A percentile compares a stretch with the other conserved stretches of the same genome.
Evolutionary conservation across 208 protist genomes (phyloP).

Genomic region (Polymyxa betae): DNA sequence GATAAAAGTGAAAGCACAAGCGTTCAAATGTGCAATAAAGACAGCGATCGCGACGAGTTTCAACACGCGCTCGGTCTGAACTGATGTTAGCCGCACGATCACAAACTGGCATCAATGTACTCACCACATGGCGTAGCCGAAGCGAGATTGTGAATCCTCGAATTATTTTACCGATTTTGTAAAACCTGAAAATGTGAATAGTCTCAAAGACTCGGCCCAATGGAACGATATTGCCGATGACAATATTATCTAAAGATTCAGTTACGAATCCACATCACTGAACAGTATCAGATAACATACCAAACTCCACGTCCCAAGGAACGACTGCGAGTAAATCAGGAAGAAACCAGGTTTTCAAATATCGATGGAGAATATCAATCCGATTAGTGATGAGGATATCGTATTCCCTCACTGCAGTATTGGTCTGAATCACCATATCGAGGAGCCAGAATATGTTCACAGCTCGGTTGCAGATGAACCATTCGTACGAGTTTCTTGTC

Average conservation of each 20-base stretch:
- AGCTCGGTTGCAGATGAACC: not conserved
- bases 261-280: not conserved
- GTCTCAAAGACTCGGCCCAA: not conserved
- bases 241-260: too few species aligned
- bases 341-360: not conserved
- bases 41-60: not conserved
- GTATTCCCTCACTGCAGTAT: not conserved
- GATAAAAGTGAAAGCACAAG: constrained; percentile 32
- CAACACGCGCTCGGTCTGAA: not conserved
- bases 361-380: not conserved
- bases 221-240: not conserved
- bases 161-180: not conserved
- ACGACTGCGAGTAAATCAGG: not conserved
- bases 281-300: not conserved
- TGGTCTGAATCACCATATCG: not conserved
- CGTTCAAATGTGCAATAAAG: not conserved
- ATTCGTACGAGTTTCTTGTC: not conserved
- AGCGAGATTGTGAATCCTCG: not conserved
- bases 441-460: constrained; percentile 45
- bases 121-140: not conserved
- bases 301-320: not conserved
- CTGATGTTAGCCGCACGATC: not conserved
- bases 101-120: not conserved
- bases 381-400: constrained; percentile 2
- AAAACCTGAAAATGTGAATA: not conserved